Evolutionary conservation across 768 basidiomycete genomes (phyloP).

Genomic region (Boletus reticulatus): DNA sequence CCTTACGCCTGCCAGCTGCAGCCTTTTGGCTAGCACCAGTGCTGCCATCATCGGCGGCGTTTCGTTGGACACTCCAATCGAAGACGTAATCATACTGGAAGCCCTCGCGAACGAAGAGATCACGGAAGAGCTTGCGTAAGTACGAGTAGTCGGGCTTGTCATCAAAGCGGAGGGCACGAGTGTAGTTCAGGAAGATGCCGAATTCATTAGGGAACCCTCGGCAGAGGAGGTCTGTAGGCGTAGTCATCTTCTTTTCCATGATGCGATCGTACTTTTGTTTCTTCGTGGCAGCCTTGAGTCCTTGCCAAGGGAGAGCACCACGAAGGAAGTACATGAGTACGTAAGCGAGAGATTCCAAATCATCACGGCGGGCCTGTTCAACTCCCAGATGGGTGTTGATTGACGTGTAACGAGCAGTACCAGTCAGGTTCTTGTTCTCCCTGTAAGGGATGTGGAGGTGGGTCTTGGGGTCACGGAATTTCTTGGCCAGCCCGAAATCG

Average conservation of each 20-base stretch:
- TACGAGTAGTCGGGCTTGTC: slow-evolving; percentile 99
- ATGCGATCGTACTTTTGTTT: slow-evolving; percentile 99
- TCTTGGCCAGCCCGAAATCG: slow-evolving; percentile 98
- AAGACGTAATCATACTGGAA: slow-evolving; percentile 99
- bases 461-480: slow-evolving; percentile 99
- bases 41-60: slow-evolving; percentile 62
- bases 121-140: slow-evolving; percentile 98
- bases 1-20: slow-evolving; percentile 66
- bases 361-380: slow-evolving; percentile 96
- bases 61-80: slow-evolving; percentile 93
- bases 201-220: slow-evolving; percentile 99
- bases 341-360: slow-evolving; percentile 97
- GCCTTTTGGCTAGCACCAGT: slow-evolving; percentile 62
- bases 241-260: slow-evolving; percentile 99
- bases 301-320: slow-evolving; percentile 98
- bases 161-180: slow-evolving; percentile 97
- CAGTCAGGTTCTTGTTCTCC: slow-evolving; percentile 99
- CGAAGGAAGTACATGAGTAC: slow-evolving; percentile 99
- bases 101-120: slow-evolving; percentile 94
- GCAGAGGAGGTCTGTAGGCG: slow-evolving; percentile 93
- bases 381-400: slow-evolving; percentile 99
- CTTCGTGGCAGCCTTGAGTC: slow-evolving; percentile 99
- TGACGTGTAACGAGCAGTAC: slow-evolving; percentile 97
- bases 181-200: slow-evolving; percentile 98
- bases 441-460: slow-evolving; percentile 99